A percentile compares a stretch with the other conserved stretches of the same genome.
phyloP scores from a whole-genome alignment of 805 yeast genomes.

The Tetrapisispora iriomotensis region DNA sequence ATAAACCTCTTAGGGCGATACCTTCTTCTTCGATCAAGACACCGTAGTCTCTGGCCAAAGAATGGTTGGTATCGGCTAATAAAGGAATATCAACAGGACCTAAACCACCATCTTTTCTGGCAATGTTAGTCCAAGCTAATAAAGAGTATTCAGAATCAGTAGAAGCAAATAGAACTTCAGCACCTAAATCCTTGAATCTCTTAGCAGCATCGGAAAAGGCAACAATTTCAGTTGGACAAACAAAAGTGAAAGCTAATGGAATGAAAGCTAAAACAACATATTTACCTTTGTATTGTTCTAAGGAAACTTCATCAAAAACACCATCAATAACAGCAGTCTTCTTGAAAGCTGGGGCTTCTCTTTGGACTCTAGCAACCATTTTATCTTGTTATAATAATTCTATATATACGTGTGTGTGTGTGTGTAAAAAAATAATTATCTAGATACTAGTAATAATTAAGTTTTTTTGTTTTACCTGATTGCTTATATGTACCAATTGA shows the following conservation, averaged over 20 bases:
- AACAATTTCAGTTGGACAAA: conserved; percentile 98
- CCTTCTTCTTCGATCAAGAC: conserved; percentile 95
- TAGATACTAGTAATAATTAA: no score
- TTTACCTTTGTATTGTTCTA: conserved; percentile 94
- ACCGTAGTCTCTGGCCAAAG: conserved; percentile 92
- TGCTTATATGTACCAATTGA: no score
- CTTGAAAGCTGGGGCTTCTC: conserved; percentile 93
- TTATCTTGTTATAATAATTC: no score
- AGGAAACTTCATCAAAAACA: conserved; percentile 85
- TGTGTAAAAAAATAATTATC: no score
- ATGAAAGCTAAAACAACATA: conserved; percentile 96
- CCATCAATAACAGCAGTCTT: conserved; percentile 98
- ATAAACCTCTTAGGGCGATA: conserved; percentile 95
- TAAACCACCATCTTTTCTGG: conserved; percentile 96
- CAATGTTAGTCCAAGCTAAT: conserved; percentile 96
- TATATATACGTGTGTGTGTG: no score
- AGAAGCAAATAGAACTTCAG: conserved; percentile 89
- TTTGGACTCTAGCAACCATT: conserved; percentile 86
- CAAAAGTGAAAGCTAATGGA: conserved; percentile 98
- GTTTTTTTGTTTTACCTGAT: no score
- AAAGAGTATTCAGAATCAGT: conserved; percentile 97
- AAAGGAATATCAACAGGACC: conserved; percentile 93
- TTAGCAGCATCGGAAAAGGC: conserved; percentile 95
- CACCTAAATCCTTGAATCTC: conserved; percentile 78
- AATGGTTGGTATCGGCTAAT: conserved; percentile 93